Percentiles rank a stretch among this genome's conserved stretches.
phyloP scores from a whole-genome alignment of 441 rosid species.

The Rhodomyrtus psidioides region DNA sequence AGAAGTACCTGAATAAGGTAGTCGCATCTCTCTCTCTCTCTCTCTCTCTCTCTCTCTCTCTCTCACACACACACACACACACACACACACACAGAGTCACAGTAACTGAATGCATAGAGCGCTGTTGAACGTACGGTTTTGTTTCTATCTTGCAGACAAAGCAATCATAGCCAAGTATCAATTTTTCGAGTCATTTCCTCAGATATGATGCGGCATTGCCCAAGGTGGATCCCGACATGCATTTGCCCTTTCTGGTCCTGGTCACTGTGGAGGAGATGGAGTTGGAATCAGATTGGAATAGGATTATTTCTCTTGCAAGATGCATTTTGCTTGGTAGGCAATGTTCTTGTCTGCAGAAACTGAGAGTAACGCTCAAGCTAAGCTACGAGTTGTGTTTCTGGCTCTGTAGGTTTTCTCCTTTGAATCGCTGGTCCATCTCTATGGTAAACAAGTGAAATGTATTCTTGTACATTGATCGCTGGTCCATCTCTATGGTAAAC shows the following conservation, averaged over 20 bases:
- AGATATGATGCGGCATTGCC: background rate
- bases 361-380: background rate
- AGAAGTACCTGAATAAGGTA: slow-evolving; percentile 71
- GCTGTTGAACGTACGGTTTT: background rate
- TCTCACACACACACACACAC: too few relatives aligned
- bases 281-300: background rate
- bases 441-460: background rate
- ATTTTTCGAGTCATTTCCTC: background rate
- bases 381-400: background rate
- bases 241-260: background rate
- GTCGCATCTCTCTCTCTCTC: background rate
- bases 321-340: background rate
- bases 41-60: background rate
- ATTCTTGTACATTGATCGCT: background rate
- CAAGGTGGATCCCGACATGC: background rate
- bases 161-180: background rate
- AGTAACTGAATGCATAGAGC: background rate
- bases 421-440: background rate
- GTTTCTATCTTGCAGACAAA: background rate
- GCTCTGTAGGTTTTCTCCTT: background rate
- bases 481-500: background rate
- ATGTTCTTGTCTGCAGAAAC: background rate
- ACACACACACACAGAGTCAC: too few relatives aligned
- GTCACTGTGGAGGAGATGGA: background rate
- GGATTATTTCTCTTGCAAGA: background rate